A percentile compares a stretch with the other conserved stretches of the same genome.
Conservation (phyloP, 106 monocot genomes). For the Dioscorea dumetorum region DNA sequence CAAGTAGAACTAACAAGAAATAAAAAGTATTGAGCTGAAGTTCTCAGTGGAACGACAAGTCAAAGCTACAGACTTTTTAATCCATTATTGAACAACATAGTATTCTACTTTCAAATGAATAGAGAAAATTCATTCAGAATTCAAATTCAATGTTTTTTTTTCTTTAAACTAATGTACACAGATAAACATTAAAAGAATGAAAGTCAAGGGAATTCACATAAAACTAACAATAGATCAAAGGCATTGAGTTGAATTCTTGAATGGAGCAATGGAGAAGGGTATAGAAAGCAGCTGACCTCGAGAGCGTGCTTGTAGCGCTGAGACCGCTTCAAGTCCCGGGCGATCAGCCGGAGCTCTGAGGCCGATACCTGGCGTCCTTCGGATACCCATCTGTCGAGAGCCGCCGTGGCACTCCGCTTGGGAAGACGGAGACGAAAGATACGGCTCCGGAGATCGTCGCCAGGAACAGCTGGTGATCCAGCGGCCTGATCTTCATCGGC, state of each 20-base stretch:
- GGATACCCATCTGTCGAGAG: constrained; percentile 55
- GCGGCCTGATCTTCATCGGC: neutral
- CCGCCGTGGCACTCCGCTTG: constrained; percentile 55
- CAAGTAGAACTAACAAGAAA: too few species aligned
- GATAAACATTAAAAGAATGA: neutral
- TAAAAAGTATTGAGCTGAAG: too few species aligned
- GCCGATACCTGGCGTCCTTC: constrained; percentile 45
- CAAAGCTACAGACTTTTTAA: constrained; percentile 56
- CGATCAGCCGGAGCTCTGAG: constrained; percentile 50
- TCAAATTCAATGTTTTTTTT: neutral
- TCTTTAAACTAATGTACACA: too few species aligned
- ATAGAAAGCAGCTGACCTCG: constrained; percentile 34
- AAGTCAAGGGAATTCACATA: neutral
- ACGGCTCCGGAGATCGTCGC: constrained; percentile 40
- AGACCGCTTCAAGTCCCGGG: constrained; percentile 36
- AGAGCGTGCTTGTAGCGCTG: constrained; percentile 90
- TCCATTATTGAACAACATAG: too few species aligned
- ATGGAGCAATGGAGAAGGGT: neutral
- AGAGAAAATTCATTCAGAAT: neutral
- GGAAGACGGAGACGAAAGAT: constrained; percentile 72
- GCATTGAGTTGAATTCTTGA: too few species aligned
- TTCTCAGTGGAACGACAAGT: neutral
- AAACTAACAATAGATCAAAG: too few species aligned
- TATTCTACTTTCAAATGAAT: neutral
- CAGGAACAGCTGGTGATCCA: neutral